phyloP scores from a whole-genome alignment of 208 protist species.

The Leptomonas seymouri region DNA sequence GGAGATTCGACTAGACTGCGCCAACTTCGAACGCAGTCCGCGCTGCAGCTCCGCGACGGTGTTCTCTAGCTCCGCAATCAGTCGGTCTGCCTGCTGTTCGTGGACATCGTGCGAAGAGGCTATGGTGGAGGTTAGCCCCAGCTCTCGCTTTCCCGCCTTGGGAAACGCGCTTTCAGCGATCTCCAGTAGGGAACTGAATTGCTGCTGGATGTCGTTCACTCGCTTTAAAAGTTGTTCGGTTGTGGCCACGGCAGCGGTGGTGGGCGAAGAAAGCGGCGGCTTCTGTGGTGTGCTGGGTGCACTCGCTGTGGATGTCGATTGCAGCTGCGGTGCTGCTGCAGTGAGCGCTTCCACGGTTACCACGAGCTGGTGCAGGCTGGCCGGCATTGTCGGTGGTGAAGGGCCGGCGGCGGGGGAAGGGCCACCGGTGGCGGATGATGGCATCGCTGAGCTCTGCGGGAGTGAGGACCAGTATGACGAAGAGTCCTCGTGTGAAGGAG shows the following conservation, averaged over 20 bases:
- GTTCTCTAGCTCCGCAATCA: constrained; percentile 17
- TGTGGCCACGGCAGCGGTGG: not conserved
- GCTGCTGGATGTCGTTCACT: constrained; percentile 33
- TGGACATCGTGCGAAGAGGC: not conserved
- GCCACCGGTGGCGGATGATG: not conserved
- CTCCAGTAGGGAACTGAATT: constrained; percentile 40
- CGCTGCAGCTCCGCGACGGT: constrained; percentile 45
- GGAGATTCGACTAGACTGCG: constrained; percentile 55
- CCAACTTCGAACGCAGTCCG: constrained; percentile 71
- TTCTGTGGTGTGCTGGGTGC: not conserved
- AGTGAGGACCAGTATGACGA: too few species aligned
- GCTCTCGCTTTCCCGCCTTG: not conserved
- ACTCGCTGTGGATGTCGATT: not conserved
- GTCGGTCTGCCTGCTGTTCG: constrained; percentile 6
- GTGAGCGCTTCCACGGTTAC: constrained; percentile 1
- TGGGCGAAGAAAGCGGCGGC: not conserved
- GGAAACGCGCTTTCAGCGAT: constrained; percentile 7
- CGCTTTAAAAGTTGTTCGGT: constrained; percentile 43
- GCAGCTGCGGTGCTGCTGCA: not conserved
- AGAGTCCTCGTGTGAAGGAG: too few species aligned
- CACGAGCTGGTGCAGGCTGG: constrained; percentile 4
- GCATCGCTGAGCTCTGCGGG: not conserved
- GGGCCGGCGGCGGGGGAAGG: not conserved
- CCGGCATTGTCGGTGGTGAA: not conserved
- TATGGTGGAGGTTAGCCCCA: not conserved